Evolutionary conservation across 2,329 filamentous ascomycete species (phyloP).

Genomic region (Bipolaris oryzae): DNA sequence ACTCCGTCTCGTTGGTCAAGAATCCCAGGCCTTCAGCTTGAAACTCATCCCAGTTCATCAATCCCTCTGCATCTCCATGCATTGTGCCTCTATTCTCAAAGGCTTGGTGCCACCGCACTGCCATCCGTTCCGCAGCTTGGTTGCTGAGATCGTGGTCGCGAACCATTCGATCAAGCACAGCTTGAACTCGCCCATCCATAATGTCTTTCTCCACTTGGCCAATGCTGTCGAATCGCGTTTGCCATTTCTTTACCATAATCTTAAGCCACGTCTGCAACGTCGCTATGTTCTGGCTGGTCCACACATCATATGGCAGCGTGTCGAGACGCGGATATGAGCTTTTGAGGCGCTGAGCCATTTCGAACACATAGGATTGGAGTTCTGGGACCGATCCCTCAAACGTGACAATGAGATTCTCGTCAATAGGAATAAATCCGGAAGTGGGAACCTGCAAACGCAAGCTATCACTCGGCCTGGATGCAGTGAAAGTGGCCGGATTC

Average conservation of each 20-base stretch:
- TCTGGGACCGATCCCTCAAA: conserved; percentile 17
- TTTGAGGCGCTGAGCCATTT: conserved; percentile 28
- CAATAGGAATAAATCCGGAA: conserved; percentile 21
- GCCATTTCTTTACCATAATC: conserved; percentile 32
- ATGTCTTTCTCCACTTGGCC: neutral
- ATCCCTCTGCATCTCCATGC: conserved; percentile 11
- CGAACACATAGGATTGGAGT: conserved; percentile 30
- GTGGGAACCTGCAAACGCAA: conserved; percentile 20
- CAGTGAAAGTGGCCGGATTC: no score
- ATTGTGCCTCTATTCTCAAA: conserved; percentile 16
- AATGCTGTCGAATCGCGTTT: conserved; percentile 27
- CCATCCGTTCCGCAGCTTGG: conserved; percentile 35
- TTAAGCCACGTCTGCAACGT: conserved; percentile 38
- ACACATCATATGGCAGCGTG: conserved; percentile 33
- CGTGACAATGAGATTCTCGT: conserved; percentile 25
- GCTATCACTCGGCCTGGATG: conserved; percentile 8
- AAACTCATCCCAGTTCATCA: conserved; percentile 25
- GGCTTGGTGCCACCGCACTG: conserved; percentile 25
- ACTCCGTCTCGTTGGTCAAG: neutral
- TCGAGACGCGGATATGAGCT: conserved; percentile 35
- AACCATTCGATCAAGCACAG: conserved; percentile 34
- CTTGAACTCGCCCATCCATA: conserved; percentile 19
- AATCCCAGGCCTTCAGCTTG: conserved; percentile 28
- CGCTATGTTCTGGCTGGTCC: conserved; percentile 24
- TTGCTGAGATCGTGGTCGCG: conserved; percentile 29